Conservation (phyloP, 768 basidiomycete genomes). For the Phylloporus sp. region DNA sequence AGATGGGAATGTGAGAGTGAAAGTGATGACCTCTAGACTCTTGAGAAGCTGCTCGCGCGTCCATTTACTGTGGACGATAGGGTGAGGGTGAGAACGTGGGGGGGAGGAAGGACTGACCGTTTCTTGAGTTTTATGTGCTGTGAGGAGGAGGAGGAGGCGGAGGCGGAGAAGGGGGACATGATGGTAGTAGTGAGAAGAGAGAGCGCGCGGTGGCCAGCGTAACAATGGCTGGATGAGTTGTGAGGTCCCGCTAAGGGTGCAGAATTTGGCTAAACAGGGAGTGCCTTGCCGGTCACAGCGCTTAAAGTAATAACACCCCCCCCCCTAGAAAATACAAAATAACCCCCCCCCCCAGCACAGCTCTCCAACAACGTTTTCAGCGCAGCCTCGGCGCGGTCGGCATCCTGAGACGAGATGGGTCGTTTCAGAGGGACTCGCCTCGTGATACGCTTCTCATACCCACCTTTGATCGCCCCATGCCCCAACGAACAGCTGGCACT, state of each 20-base stretch:
- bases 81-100: constrained; percentile 17
- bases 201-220: constrained; percentile 36
- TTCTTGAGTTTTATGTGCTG: constrained; percentile 27
- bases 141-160: constrained; percentile 23
- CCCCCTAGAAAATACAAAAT: neutral
- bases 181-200: constrained; percentile 37
- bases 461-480: neutral
- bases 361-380: constrained; percentile 16
- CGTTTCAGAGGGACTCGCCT: no score
- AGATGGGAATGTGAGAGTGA: constrained; percentile 2
- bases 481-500: constrained; percentile 11
- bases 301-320: constrained; percentile 23
- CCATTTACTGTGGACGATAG: constrained; percentile 29
- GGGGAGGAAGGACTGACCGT: constrained; percentile 27
- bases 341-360: neutral
- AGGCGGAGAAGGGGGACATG: constrained; percentile 32
- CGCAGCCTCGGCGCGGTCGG: constrained; percentile 12
- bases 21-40: constrained; percentile 36
- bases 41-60: constrained; percentile 38
- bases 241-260: constrained; percentile 28
- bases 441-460: neutral
- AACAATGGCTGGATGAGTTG: constrained; percentile 40
- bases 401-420: constrained; percentile 19
- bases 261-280: constrained; percentile 34
- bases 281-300: constrained; percentile 37